phyloP scores from a whole-genome alignment of 2,329 filamentous ascomycete genomes.

The Penicillium sp. region DNA sequence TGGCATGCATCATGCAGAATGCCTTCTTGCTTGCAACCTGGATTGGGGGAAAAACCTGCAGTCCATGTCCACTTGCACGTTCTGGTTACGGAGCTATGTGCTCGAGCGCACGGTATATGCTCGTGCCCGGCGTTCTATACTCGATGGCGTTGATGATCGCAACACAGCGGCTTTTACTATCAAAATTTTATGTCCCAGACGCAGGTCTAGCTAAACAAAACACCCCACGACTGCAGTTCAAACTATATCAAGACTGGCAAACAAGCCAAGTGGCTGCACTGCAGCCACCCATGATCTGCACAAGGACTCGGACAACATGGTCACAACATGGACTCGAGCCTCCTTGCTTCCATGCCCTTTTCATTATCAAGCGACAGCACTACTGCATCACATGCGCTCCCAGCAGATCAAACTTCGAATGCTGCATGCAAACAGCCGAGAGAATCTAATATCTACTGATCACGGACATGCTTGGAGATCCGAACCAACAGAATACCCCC shows the following conservation, averaged over 20 bases:
- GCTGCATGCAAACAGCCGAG: not conserved
- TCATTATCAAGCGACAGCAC: not conserved
- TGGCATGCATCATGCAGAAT: conserved; percentile 20
- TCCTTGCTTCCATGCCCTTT: conserved; percentile 9
- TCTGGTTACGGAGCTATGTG: not conserved
- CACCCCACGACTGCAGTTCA: too few species aligned
- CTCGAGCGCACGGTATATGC: not conserved
- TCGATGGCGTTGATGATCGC: not conserved
- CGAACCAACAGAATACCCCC: conserved; percentile 67
- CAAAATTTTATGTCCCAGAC: too few species aligned
- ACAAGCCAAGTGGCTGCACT: not conserved
- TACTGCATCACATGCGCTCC: not conserved
- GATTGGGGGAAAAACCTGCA: not conserved
- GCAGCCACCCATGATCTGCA: conserved; percentile 3
- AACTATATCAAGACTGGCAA: too few species aligned
- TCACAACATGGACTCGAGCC: conserved; percentile 1
- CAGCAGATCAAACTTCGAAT: not conserved
- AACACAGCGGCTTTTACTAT: not conserved
- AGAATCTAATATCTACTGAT: not conserved
- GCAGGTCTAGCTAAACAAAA: too few species aligned
- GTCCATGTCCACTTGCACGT: conserved; percentile 8
- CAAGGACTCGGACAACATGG: conserved; percentile 2
- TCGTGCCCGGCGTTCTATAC: not conserved
- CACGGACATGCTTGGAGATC: conserved; percentile 54
- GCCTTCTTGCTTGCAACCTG: conserved; percentile 15